Percentiles rank a stretch among this genome's conserved stretches.
These are phyloP conservation scores for Allium sativum DNA, from an alignment of 106 monocot genomes.

Conservation along the genomic window DNA sequence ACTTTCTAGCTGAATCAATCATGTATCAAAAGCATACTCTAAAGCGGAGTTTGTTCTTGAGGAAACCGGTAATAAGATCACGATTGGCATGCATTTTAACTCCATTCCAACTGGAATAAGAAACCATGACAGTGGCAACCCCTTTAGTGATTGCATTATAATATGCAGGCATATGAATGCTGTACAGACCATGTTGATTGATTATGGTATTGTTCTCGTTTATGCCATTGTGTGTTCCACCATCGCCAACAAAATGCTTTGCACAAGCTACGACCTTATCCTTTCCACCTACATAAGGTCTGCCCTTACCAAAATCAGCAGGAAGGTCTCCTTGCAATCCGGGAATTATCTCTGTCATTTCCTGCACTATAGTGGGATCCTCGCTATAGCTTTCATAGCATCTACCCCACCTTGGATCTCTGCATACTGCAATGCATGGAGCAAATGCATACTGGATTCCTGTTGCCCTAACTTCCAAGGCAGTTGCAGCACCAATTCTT, in stretches of 20 bases:
- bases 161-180: constrained; percentile 43
- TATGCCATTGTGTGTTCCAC: constrained; percentile 32
- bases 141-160: constrained; percentile 24
- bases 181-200: constrained; percentile 15
- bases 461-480: constrained; percentile 48
- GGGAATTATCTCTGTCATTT: constrained; percentile 42
- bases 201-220: constrained; percentile 40
- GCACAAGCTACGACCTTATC: constrained; percentile 34
- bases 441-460: constrained; percentile 35
- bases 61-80: constrained; percentile 21
- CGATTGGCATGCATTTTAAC: constrained; percentile 32
- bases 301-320: constrained; percentile 7
- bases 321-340: constrained; percentile 44
- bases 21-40: constrained; percentile 5
- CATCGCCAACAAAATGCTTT: constrained; percentile 39
- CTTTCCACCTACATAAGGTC: constrained; percentile 39
- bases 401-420: constrained; percentile 52
- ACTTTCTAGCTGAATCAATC: no score
- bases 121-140: constrained; percentile 36
- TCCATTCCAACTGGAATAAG: constrained; percentile 43
- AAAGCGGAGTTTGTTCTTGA: constrained; percentile 28
- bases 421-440: constrained; percentile 43
- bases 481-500: constrained; percentile 35
- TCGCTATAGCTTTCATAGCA: constrained; percentile 45
- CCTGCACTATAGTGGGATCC: constrained; percentile 31